Base-by-base conservation (phyloP, 306 rosid species). In the Quercus bicolor region DNA sequence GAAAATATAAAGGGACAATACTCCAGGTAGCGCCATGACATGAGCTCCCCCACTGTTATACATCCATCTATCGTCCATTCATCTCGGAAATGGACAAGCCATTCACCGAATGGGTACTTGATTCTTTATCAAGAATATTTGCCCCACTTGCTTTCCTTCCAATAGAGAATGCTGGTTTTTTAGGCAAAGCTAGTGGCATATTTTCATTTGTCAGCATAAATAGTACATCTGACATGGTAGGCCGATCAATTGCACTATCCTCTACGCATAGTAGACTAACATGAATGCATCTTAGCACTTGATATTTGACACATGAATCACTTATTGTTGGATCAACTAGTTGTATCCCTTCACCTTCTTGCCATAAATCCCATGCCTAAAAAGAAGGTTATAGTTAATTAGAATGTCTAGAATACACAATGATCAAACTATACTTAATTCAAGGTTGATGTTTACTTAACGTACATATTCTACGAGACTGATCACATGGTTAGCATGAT, bases 381-480 rank as follows among this genome's bases (percentile, higher is more conserved):
- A 31, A 45, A 45, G 2, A 37, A 37, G 43, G 10, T 37, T 37
- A 37, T 37, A 37, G 1, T 45, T 12, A 45, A 45, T 11, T 45
- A 45, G 52, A 45, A 45, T 45, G 52, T 45, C 52, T 45, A 11
- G 14, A 45, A 45, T 11, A 45, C 52, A 45, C 14, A 45, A 45
- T 11, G 52, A 45, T 45, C 52, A 45, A 10, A 45, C 10, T 45
- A 45, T 45, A 45, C 52, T 0, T 45, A 45, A 45, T 45, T 11
- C 52, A 45, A 8, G 14, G 52, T 45, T 45, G 52, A 45, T 45
- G 3, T 10, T 45, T 45, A 10, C 52, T 45, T 26, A 20, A 20
- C 83, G 4, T 73, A 77, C 85, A 75, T 86, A 62, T 74, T 83
- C 83, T 14, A 80, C 74, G 56, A 86, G 45, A 59, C 77, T 83